Evolutionary conservation across 768 basidiomycete species (phyloP).

Genomic region (Ramaria sp.): DNA sequence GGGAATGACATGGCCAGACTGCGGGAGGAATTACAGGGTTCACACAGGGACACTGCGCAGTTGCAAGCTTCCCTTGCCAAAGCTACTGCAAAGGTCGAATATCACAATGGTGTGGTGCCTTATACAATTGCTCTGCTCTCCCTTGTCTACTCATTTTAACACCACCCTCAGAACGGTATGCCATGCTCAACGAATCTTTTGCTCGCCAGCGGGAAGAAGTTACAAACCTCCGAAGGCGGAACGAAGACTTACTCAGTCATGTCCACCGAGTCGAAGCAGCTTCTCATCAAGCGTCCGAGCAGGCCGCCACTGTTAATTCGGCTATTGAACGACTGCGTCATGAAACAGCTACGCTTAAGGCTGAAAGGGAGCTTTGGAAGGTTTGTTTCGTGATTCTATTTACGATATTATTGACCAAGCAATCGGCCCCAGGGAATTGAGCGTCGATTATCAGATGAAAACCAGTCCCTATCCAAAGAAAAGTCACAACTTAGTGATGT

Average conservation of each 20-base stretch:
- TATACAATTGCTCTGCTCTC: not conserved
- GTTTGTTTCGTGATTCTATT: conserved; percentile 27
- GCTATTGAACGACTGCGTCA: conserved; percentile 70
- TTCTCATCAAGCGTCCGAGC: conserved; percentile 48
- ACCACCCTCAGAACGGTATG: not conserved
- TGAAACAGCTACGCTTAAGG: conserved; percentile 78
- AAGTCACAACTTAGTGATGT: conserved; percentile 79
- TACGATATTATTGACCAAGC: not conserved
- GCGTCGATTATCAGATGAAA: conserved; percentile 73
- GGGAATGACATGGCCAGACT: conserved; percentile 61
- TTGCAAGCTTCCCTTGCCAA: conserved; percentile 65
- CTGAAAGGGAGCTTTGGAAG: conserved; percentile 93
- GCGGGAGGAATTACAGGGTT: conserved; percentile 53
- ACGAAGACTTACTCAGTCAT: conserved; percentile 8
- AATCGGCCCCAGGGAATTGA: conserved; percentile 53
- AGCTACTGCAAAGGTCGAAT: conserved; percentile 73
- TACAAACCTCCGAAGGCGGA: conserved; percentile 6
- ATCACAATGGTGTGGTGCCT: conserved; percentile 49
- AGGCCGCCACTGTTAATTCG: conserved; percentile 45
- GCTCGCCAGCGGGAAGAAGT: conserved; percentile 8
- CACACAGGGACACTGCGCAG: conserved; percentile 60
- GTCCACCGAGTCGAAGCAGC: not conserved
- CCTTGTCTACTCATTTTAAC: not conserved
- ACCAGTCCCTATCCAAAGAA: conserved; percentile 67
- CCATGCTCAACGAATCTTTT: conserved; percentile 18